Conservation (phyloP, 805 yeast genomes). For the Saccharomycopsis sp. region DNA sequence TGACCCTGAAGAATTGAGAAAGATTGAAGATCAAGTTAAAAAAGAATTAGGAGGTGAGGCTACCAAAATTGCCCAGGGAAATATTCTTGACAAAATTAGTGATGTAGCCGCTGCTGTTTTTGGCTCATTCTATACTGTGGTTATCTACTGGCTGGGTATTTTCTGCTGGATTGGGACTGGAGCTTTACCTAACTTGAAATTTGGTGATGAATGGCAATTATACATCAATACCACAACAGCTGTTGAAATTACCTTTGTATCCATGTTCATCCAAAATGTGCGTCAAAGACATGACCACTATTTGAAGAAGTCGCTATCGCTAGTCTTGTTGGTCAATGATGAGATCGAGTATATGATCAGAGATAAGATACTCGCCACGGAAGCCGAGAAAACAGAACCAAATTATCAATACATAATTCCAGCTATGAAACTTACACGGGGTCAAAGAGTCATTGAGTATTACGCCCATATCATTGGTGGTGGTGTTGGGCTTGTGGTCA, state of each 20-base stretch:
- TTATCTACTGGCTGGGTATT: conserved; percentile 34
- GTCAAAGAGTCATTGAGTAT: conserved; percentile 28
- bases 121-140: conserved; percentile 30
- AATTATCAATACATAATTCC: conserved; percentile 25
- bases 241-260: conserved; percentile 30
- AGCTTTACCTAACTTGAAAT: conserved; percentile 25
- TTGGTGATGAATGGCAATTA: conserved; percentile 35
- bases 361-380: background rate
- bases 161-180: conserved; percentile 36
- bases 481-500: conserved; percentile 34
- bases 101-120: conserved; percentile 24
- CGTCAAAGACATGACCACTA: conserved; percentile 33
- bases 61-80: conserved; percentile 23
- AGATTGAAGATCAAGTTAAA: background rate
- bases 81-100: conserved; percentile 32
- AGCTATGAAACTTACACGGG: conserved; percentile 21
- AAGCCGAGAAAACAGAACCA: conserved; percentile 23
- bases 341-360: conserved; percentile 28
- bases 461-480: conserved; percentile 40
- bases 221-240: conserved; percentile 38
- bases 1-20: background rate
- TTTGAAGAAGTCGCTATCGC: conserved; percentile 23
- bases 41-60: conserved; percentile 17
- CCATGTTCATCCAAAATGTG: conserved; percentile 35
- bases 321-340: conserved; percentile 26